These are phyloP conservation scores for Alternaria sp. DNA, from an alignment of 2,329 filamentous ascomycete genomes.

Conservation along the genomic window DNA sequence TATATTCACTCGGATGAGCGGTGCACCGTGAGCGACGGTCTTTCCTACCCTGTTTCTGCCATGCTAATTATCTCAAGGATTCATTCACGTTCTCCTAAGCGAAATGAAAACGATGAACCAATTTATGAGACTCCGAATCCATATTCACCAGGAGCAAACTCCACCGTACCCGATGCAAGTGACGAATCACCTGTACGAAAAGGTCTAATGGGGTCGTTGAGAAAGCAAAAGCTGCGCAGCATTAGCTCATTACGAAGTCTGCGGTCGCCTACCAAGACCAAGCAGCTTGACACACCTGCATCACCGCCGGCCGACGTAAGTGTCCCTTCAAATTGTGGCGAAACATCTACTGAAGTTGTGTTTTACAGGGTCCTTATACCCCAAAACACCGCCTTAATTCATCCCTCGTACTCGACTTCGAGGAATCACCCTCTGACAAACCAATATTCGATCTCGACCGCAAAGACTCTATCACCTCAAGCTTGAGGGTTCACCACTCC, in stretches of 20 bases:
- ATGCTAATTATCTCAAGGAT: constrained; percentile 14
- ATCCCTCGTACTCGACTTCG: constrained; percentile 39
- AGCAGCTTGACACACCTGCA: constrained; percentile 14
- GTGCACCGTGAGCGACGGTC: not conserved
- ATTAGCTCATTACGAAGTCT: constrained; percentile 38
- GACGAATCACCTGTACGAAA: constrained; percentile 32
- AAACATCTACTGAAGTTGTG: not conserved
- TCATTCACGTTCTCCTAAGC: not conserved
- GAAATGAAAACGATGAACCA: constrained; percentile 19
- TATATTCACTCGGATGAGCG: constrained; percentile 30
- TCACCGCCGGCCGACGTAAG: constrained; percentile 2
- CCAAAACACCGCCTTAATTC: constrained; percentile 22
- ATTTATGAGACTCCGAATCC: constrained; percentile 28
- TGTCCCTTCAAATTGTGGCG: not conserved
- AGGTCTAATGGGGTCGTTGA: constrained; percentile 38
- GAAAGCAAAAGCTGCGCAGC: constrained; percentile 33
- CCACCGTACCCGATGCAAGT: constrained; percentile 11
- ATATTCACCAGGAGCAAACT: not conserved
- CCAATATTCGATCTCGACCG: constrained; percentile 36
- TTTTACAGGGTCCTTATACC: constrained; percentile 22
- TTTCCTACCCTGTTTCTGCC: not conserved
- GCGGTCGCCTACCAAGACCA: constrained; percentile 31
- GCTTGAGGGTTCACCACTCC: constrained; percentile 33
- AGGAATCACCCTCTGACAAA: constrained; percentile 33
- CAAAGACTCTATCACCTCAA: constrained; percentile 25